Base-by-base conservation (phyloP, 768 basidiomycete species). In the Dacryopinax spathularia region DNA sequence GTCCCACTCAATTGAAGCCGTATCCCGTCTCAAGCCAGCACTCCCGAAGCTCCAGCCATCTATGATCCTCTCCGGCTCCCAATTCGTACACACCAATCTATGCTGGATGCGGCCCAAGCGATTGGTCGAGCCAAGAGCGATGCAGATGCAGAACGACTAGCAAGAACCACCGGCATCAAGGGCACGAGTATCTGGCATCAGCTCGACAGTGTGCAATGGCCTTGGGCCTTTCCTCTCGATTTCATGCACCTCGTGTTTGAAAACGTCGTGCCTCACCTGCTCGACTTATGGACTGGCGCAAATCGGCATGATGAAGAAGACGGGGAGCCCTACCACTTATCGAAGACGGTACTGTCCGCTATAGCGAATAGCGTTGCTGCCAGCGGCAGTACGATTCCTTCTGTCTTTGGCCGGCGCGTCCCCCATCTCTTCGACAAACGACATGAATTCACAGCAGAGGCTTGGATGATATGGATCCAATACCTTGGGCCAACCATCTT, bases 171-270 rank as follows among this genome's bases (percentile, higher is more conserved):
- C 37, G 76, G 78, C 9, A 72, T 77, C 65, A 75, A 75, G 27
- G 73, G 72, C 10, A 33, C 70, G 16, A 67, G 78, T 1, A 33
- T 76, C 0, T 72, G 79, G 20, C 63, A 64, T 12, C 15, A 27
- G 15, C 71, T 79, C 1, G 60, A n/a, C 33, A 59, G 60, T 20
- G 79, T 20, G 69, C 69, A 5, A 76, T 78, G 65, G 75, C 80
- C 0, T 0, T n/a, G 1, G 77, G 77, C 79, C 25, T 72, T 72
- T 36, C 79, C 78, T 0, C 75, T 76, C 65, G 79, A 82, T 59
- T 78, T 80, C 69, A 80, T 81, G 76, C 80, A 82, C 60, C 71
- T 79, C 0, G 70, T 81, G 20, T 77, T 69, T 66, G 78, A 79
- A 64, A 81, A 82, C 65, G 48, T 79, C 1, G 65, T 79, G 27